Evolutionary conservation across 176 grass and related monocot genomes (phyloP).

Genomic region (Neostapfia colusana): DNA sequence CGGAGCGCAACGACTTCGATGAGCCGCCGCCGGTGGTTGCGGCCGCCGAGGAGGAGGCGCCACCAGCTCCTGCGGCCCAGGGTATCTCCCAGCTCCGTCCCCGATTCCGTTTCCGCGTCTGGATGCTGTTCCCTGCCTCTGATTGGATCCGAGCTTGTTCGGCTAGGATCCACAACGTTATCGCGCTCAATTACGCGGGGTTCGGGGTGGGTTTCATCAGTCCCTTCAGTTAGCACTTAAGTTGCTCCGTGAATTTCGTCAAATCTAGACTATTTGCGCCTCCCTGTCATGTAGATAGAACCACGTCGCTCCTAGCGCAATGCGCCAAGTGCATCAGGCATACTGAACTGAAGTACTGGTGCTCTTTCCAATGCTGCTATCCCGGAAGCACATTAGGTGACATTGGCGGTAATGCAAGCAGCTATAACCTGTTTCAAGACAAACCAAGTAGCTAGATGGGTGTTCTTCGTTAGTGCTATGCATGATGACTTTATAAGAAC

Average conservation of each 20-base stretch:
- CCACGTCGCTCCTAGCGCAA: not conserved
- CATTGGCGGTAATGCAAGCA: not conserved
- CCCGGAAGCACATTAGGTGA: not conserved
- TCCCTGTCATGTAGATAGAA: not conserved
- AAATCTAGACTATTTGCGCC: not conserved
- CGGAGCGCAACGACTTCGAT: conserved; percentile 29
- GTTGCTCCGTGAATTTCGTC: not conserved
- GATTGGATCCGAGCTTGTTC: conserved; percentile 24
- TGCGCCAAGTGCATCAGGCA: not conserved
- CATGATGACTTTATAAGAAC: not conserved
- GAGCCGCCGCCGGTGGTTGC: not conserved
- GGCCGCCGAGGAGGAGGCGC: not conserved
- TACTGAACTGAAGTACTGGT: not conserved
- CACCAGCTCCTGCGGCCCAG: conserved; percentile 11
- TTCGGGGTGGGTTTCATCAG: not conserved
- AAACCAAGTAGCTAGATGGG: not conserved
- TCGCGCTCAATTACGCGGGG: not conserved
- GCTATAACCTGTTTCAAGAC: not conserved
- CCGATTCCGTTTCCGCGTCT: not conserved
- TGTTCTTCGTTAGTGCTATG: not conserved
- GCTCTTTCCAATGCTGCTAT: not conserved
- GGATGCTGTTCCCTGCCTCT: not conserved
- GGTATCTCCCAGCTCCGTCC: not conserved
- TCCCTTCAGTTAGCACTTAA: not conserved
- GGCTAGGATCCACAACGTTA: not conserved